Percentiles rank a stretch among this genome's conserved stretches.
These are phyloP conservation scores for Raffaelea albimanens DNA, from an alignment of 2,329 filamentous ascomycete genomes.

Conservation along the genomic window DNA sequence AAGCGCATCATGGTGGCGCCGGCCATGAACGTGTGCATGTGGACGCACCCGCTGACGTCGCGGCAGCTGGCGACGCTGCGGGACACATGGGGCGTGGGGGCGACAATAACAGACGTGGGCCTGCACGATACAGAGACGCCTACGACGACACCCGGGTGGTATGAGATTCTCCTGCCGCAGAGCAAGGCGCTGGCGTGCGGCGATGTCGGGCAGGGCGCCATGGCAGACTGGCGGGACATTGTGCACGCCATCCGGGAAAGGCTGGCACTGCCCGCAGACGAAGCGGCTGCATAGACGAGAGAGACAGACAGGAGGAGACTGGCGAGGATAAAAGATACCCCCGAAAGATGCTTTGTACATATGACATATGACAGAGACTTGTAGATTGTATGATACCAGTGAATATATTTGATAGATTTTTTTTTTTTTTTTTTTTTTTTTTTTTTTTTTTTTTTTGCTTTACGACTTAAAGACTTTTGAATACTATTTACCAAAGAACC, in stretches of 20 bases:
- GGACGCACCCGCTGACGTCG: conserved; percentile 70
- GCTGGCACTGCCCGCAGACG: conserved; percentile 23
- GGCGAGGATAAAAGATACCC: background rate
- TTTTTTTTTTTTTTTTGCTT: background rate
- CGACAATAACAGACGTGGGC: conserved; percentile 15
- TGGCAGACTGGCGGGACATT: conserved; percentile 73
- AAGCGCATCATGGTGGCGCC: conserved; percentile 63
- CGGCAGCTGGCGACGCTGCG: conserved; percentile 61
- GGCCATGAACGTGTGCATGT: conserved; percentile 87
- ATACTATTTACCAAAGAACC: no score
- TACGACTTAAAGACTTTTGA: no score
- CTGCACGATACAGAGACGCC: no score
- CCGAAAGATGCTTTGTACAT: background rate
- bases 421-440: background rate
- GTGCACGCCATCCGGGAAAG: conserved; percentile 53
- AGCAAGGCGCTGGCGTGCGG: conserved; percentile 72
- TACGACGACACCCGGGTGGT: background rate
- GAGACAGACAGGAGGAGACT: background rate
- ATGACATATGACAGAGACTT: background rate
- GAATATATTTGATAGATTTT: background rate
- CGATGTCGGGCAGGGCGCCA: conserved; percentile 72
- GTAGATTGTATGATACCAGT: background rate
- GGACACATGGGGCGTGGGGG: conserved; percentile 59
- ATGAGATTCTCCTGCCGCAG: background rate
- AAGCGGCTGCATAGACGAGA: background rate